Base-by-base conservation (phyloP, 495 filamentous ascomycete species). In the Xylaria telfairii region DNA sequence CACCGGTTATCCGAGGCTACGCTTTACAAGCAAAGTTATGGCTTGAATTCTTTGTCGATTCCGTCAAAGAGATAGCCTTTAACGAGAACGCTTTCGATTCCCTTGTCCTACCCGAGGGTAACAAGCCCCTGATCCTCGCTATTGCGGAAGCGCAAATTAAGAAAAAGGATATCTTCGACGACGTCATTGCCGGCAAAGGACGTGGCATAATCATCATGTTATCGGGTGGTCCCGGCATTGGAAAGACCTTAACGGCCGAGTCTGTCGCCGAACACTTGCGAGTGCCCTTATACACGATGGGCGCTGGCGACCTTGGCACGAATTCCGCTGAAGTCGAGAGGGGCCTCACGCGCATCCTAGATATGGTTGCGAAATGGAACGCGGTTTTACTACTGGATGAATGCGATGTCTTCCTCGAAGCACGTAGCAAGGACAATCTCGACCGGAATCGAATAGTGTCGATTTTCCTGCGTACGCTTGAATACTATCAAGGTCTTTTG, bases 361-460 rank as follows among this genome's bases (percentile, higher is more conserved):
- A 86, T 49, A 80, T 89, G 32, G 83, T 82, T 8, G 78, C 79
- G 1, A 78, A 79, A 10, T 90, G 87, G 87, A 84, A 83, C 6
- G 85, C 84, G 9, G 81, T 90, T 15, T 72, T 89, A 12, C 81
- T 90, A 0, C 81, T 93, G 0, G 91, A 92, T 65, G 90, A 93
- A 78, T 88, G 87, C 44, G 91, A 93, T 67, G 87, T 91, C 13
- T 92, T 91, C 81, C 82, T 92, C 24, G 87, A 90, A 78, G 86
- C 65, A 70, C 88, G 79, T 67, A 89, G 80, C 73, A 85, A 80
- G 59, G 74, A 80, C 47, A 86, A 89, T 51, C 80, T 90, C 8
- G 80, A 84, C 67, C 81, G 87, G 39, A 90, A 89, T 75, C 81
- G 81, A 59, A 81, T 90, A 6, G 87, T 90, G 0, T 85, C 82